A percentile compares a stretch with the other conserved stretches of the same genome.
Evolutionary conservation across 2,329 filamentous ascomycete species (phyloP).

Genomic region (Neofusicoccum kwambonambiense): DNA sequence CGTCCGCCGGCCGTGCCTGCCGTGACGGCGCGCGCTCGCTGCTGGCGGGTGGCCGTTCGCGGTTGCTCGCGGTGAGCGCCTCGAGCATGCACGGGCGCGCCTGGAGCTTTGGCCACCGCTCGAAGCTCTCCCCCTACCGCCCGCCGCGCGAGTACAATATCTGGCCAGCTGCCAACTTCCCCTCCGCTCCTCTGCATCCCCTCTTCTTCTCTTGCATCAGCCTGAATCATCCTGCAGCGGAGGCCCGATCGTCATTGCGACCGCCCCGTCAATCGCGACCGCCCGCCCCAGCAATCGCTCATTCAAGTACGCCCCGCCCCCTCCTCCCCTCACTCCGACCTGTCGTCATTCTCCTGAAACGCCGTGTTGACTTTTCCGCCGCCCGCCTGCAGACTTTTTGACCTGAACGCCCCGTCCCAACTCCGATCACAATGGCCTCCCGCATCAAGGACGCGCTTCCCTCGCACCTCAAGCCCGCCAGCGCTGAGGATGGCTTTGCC

Average conservation of each 20-base stretch:
- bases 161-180: slow-evolving; percentile 18
- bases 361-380: background rate
- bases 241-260: slow-evolving; percentile 6
- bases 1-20: slow-evolving; percentile 8
- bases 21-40: slow-evolving; percentile 4
- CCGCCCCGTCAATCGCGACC: background rate
- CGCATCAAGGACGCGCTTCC: slow-evolving; percentile 65
- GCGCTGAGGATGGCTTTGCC: slow-evolving; percentile 49
- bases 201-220: slow-evolving; percentile 1
- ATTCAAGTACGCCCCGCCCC: slow-evolving; percentile 10
- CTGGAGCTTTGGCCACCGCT: slow-evolving; percentile 15
- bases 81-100: background rate
- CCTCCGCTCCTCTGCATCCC: slow-evolving; percentile 4
- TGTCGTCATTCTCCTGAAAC: slow-evolving; percentile 16
- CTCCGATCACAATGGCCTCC: slow-evolving; percentile 60
- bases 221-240: slow-evolving; percentile 6
- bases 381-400: background rate
- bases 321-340: slow-evolving; percentile 11
- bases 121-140: slow-evolving; percentile 15
- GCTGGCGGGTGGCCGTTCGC: slow-evolving; percentile 8
- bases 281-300: slow-evolving; percentile 1
- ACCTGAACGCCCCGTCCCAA: background rate
- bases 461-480: slow-evolving; percentile 72
- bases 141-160: slow-evolving; percentile 17
- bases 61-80: background rate